Base-by-base conservation (phyloP, 2,329 filamentous ascomycete species). In the Pezicula rhizophila region DNA sequence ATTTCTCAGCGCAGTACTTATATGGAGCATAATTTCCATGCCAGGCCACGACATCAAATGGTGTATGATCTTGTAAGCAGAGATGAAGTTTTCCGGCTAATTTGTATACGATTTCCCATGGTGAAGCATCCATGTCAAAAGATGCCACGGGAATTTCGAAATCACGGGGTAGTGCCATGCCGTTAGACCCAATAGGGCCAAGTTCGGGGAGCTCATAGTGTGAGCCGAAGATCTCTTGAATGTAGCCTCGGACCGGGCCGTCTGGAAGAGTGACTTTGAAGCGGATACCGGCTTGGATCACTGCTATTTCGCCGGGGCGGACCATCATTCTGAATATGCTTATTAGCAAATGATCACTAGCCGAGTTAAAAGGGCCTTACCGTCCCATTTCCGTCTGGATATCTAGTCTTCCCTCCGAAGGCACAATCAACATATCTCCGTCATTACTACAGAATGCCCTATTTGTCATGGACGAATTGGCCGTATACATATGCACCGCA, bases 11-110 rank as follows among this genome's bases (percentile, higher is more conserved):
- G 57, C 89, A 85, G 69, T 90, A 90, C 68, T 90, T 91, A 76
- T 80, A 88, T 0, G 86, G 87, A 49, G 71, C 49, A 66, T 88
- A 89, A 57, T 80, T 87, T 37, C 87, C 86, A 63, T 90, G 86
- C 85, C 85, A 90, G 3, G 81, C 84, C 2, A 89, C 85, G 0
- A 90, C 79, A 60, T 90, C 85, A 58, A 89, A 90, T 0, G 86
- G 85, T 0, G 80, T 82, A 64, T 89, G 86, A 10, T 73, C 62
- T 67, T 89, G 85, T 40, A 66, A 71, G 18, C 81, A 80, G 45
- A 70, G 68, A 70, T 85, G 88, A 48, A 87, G 76, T 37, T 73
- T 71, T 57, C 84, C 82, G 62, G 79, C 79, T 57, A 86, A 82
- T 64, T 87, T 87, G 66, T 74, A 74, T 25, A 73, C 75, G 42